Conservation (phyloP, 2,329 filamentous ascomycete species). For the Paramyrothecium roridum region DNA sequence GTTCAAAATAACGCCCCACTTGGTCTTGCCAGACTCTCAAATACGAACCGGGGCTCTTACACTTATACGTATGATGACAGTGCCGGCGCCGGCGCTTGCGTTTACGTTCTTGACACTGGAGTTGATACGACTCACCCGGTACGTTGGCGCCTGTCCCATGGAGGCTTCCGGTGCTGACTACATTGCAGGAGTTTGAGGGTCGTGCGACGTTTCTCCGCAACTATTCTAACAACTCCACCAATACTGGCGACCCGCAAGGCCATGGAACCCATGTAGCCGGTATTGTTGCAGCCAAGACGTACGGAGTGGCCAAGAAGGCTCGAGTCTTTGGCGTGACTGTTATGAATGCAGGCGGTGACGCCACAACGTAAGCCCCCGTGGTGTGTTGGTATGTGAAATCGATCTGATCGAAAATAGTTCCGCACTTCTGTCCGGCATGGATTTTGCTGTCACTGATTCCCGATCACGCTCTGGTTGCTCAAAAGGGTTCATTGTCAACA, state of each 20-base stretch:
- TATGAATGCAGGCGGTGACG: constrained; percentile 20
- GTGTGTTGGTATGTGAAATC: not conserved
- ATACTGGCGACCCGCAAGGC: constrained; percentile 25
- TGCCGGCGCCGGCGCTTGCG: constrained; percentile 33
- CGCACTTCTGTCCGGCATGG: constrained; percentile 31
- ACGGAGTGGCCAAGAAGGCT: constrained; percentile 37
- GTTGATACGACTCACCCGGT: constrained; percentile 27
- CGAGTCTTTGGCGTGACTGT: constrained; percentile 34
- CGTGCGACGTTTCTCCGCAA: constrained; percentile 34
- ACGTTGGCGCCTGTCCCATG: no score
- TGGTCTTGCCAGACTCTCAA: constrained; percentile 32
- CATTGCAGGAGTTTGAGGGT: constrained; percentile 31
- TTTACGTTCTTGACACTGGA: constrained; percentile 42
- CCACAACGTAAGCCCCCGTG: not conserved
- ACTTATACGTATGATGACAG: constrained; percentile 29
- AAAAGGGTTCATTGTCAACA: constrained; percentile 33
- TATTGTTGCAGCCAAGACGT: constrained; percentile 29
- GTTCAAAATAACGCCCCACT: constrained; percentile 32
- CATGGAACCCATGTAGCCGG: constrained; percentile 36
- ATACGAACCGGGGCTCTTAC: constrained; percentile 14
- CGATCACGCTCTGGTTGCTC: constrained; percentile 8
- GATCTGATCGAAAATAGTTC: constrained; percentile 7
- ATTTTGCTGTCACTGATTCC: constrained; percentile 30
- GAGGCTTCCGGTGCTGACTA: not conserved
- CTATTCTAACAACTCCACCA: constrained; percentile 17